Conservation (phyloP, 495 filamentous ascomycete species). For the Filosporella fistucella region DNA sequence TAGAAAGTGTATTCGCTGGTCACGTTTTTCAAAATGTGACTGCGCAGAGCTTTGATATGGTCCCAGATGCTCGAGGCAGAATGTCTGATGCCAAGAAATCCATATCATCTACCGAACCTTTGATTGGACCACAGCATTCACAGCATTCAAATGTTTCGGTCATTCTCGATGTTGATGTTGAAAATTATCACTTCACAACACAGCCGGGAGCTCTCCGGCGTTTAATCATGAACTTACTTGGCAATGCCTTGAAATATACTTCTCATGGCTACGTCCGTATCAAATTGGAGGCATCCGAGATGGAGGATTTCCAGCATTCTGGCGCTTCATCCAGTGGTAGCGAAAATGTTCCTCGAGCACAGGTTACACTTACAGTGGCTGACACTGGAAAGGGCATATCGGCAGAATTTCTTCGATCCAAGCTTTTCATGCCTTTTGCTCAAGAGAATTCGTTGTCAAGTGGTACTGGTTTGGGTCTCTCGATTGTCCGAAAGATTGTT, state of each 20-base stretch:
- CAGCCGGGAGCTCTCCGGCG: slow-evolving; percentile 71
- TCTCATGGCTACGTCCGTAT: slow-evolving; percentile 61
- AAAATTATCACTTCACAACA: slow-evolving; percentile 57
- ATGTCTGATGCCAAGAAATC: slow-evolving; percentile 13
- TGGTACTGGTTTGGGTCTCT: slow-evolving; percentile 68
- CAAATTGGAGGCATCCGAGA: slow-evolving; percentile 19
- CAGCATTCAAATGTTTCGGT: slow-evolving; percentile 43
- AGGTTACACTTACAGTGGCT: slow-evolving; percentile 13
- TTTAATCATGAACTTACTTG: slow-evolving; percentile 77
- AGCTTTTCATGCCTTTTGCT: slow-evolving; percentile 67
- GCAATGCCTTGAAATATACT: slow-evolving; percentile 82
- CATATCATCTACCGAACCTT: background rate
- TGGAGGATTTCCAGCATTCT: slow-evolving; percentile 13
- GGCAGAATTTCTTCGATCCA: slow-evolving; percentile 57
- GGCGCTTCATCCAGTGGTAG: background rate
- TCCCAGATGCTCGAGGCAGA: slow-evolving; percentile 20
- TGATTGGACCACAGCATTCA: slow-evolving; percentile 9
- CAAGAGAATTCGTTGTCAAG: slow-evolving; percentile 65
- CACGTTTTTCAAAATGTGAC: slow-evolving; percentile 29
- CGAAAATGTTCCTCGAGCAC: slow-evolving; percentile 11
- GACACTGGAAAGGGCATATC: slow-evolving; percentile 51
- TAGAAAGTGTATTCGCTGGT: slow-evolving; percentile 51
- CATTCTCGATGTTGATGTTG: slow-evolving; percentile 56
- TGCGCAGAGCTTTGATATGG: slow-evolving; percentile 23
- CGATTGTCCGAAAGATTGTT: slow-evolving; percentile 63